These are phyloP conservation scores for Neofusicoccum laricinum DNA, from an alignment of 2,329 filamentous ascomycete genomes.

Conservation along the genomic window DNA sequence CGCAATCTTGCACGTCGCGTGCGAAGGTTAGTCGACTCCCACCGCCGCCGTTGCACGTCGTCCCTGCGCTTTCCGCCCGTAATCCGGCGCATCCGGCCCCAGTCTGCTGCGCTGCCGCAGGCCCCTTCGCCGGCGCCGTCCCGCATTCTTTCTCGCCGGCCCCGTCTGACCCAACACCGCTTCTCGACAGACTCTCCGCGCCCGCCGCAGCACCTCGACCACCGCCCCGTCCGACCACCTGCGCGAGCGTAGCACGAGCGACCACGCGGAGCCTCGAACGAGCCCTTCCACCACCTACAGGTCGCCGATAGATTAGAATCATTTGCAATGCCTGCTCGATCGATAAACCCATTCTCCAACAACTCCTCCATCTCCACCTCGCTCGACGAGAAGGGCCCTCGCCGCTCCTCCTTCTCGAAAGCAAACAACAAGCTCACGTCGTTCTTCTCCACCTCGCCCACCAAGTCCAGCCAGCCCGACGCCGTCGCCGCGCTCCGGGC, in stretches of 20 bases:
- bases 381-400: constrained; percentile 52
- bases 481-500: constrained; percentile 63
- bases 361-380: constrained; percentile 49
- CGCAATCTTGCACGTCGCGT: background rate
- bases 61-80: constrained; percentile 2
- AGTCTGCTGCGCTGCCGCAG: no score
- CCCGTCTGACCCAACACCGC: background rate
- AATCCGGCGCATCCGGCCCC: constrained; percentile 16
- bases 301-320: constrained; percentile 14
- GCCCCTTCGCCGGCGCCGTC: constrained; percentile 8
- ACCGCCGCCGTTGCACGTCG: background rate
- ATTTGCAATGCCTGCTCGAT: constrained; percentile 58
- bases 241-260: background rate
- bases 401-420: constrained; percentile 55
- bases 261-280: constrained; percentile 1
- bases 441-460: constrained; percentile 72
- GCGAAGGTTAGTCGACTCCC: background rate
- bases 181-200: background rate
- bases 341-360: constrained; percentile 57
- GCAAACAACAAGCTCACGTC: constrained; percentile 68
- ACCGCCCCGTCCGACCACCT: background rate
- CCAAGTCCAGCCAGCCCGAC: constrained; percentile 62
- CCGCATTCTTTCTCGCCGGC: background rate
- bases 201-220: background rate
- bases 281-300: background rate